These are phyloP conservation scores for Leptographium wingfieldii DNA, from an alignment of 2,329 filamentous ascomycete genomes.

Conservation along the genomic window DNA sequence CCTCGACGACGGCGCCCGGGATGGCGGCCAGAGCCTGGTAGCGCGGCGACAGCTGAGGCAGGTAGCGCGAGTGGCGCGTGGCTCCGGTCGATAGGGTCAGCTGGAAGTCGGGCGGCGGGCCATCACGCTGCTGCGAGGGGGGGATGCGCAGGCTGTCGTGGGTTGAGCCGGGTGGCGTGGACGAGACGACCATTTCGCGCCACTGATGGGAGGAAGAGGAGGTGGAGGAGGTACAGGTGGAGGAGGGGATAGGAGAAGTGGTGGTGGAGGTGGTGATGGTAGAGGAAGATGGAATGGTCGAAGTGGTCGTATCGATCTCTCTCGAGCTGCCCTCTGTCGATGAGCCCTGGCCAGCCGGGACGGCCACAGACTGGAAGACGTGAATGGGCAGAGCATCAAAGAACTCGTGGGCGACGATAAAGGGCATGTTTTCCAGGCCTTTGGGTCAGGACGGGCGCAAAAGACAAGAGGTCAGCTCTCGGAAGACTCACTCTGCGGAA, in stretches of 20 bases:
- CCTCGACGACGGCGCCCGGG: constrained; percentile 65
- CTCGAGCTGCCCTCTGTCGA: too few relatives aligned
- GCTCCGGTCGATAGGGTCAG: constrained; percentile 62
- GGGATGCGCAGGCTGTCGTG: constrained; percentile 42
- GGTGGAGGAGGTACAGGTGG: constrained; percentile 22
- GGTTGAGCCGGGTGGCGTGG: constrained; percentile 43
- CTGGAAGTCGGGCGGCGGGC: constrained; percentile 69
- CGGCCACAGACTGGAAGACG: constrained; percentile 60
- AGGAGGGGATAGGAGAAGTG: background rate
- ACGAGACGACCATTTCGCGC: constrained; percentile 71
- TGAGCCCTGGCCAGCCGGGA: background rate
- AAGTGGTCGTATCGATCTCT: too few relatives aligned
- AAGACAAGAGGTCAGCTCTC: background rate
- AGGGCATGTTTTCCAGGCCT: constrained; percentile 63
- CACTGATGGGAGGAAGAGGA: constrained; percentile 46
- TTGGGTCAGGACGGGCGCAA: background rate
- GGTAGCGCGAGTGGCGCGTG: constrained; percentile 72
- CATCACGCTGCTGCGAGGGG: constrained; percentile 30
- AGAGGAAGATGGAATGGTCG: too few relatives aligned
- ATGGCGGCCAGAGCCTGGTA: constrained; percentile 62
- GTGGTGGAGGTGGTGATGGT: too few relatives aligned
- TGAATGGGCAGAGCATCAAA: constrained; percentile 97
- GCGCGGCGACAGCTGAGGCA: constrained; percentile 69
- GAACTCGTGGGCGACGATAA: constrained; percentile 96
- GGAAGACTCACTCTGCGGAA: constrained; percentile 51